Base-by-base conservation (phyloP, 2,329 filamentous ascomycete genomes). In the Pseudogymnoascus sp. region DNA sequence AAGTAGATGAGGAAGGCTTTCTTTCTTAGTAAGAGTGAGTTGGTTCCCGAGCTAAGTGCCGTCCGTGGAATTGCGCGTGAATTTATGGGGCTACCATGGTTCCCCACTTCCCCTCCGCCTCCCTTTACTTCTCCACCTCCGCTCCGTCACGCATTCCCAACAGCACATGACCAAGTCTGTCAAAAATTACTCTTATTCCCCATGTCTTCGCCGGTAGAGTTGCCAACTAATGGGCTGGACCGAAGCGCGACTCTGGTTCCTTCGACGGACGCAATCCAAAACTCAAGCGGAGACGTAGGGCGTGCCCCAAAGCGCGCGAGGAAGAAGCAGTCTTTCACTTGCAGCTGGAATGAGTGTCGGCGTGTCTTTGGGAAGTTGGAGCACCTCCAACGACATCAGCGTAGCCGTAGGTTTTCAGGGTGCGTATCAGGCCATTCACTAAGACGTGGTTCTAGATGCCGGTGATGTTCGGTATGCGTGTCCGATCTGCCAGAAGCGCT, bases 401-500 rank as follows among this genome's bases (percentile, higher is more conserved):
- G 64, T 44, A 64, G 64, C 44, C 64, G 64, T 65, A 51, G 62
- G 64, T 5, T 35, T 61, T 59, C 21, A 25, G 10, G 25, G 59
- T 15, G 42, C 44, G 59, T 41, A 35, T 31, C 7, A 62, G 29
- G 21, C 13, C n/a, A 29, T 55, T 17, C 9, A 29, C 62, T 63
- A 29, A 62, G 10, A 17, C n/a, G 44, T 27, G 21, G 12, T 38
- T 35, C 59, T 33, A 64, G 64, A 65, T 48, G 58, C 64, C 21
- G 64, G 64, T 6, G 64, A 65, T 59, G 64, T 63, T 59, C 62
- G 60, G 38, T 64, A 65, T 51, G 64, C 64, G 59, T 65, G 64
- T 58, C 62, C 64, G 41, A 61, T 64, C 27, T 65, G 64, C 35
- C 61, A 64, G 58, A 65, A 65, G 60, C 64, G 64, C 35, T 65